These are phyloP conservation scores for Apostasia shenzhenica DNA, from an alignment of 106 monocot species.

Conservation along the genomic window DNA sequence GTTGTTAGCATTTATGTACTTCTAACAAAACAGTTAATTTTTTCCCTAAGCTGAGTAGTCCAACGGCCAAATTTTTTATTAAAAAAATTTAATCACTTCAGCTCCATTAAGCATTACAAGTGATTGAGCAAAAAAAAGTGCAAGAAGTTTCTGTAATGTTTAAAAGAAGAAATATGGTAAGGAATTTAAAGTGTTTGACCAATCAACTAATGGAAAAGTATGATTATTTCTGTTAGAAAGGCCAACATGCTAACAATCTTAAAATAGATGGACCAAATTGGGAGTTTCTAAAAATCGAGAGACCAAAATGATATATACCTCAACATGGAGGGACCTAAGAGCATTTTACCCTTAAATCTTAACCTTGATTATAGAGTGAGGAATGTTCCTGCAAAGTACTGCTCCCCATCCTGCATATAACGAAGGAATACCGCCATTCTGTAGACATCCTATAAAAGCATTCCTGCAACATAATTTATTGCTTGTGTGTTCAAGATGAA, in stretches of 20 bases:
- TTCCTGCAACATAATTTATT: conserved; percentile 38
- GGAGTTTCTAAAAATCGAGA: no score
- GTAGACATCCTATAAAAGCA: conserved; percentile 65
- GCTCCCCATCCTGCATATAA: conserved; percentile 94
- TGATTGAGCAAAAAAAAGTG: no score
- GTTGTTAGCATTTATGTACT: no score
- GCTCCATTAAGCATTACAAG: no score
- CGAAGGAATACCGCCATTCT: conserved; percentile 79
- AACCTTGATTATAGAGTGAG: conserved; percentile 94
- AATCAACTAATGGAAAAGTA: not conserved
- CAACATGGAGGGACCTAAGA: not conserved
- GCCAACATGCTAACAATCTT: not conserved
- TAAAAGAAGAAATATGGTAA: no score
- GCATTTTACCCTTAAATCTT: no score
- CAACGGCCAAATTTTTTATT: no score
- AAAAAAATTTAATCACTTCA: no score
- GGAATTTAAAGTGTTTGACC: no score
- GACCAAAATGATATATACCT: not conserved
- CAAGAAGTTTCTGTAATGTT: no score
- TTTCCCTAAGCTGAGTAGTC: no score
- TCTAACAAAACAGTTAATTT: no score
- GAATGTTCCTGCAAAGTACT: conserved; percentile 93
- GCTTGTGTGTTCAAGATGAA: conserved; percentile 4
- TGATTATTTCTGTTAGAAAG: not conserved
- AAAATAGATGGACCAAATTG: not conserved